phyloP scores from a whole-genome alignment of 2,329 filamentous ascomycete species.

The Coleophoma crateriformis region DNA sequence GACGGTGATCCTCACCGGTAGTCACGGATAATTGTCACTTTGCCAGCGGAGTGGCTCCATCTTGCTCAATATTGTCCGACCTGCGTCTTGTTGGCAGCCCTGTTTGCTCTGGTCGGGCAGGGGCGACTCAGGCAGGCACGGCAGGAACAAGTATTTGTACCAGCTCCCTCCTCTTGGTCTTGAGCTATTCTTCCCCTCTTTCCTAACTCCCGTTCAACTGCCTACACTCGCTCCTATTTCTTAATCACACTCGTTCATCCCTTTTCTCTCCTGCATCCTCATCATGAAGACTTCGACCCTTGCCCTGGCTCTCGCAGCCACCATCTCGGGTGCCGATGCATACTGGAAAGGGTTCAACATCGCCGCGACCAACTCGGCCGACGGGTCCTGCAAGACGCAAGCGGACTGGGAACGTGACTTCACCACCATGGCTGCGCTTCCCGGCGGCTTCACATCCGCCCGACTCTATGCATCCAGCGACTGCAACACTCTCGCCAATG shows the following conservation, averaged over 20 bases:
- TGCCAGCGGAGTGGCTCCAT: too few relatives aligned
- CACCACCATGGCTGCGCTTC: conserved; percentile 36
- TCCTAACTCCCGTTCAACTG: neutral
- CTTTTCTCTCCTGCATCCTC: neutral
- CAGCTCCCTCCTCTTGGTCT: too few relatives aligned
- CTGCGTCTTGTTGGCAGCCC: neutral
- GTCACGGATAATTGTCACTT: neutral
- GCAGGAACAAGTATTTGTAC: too few relatives aligned
- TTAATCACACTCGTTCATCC: neutral
- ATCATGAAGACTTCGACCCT: conserved; percentile 18
- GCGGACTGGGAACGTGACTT: conserved; percentile 64
- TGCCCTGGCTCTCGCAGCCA: conserved; percentile 26
- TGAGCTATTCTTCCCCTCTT: neutral
- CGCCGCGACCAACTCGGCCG: conserved; percentile 30
- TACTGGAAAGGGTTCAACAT: conserved; percentile 38
- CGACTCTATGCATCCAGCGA: conserved; percentile 56
- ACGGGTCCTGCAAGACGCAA: conserved; percentile 61
- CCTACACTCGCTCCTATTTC: neutral
- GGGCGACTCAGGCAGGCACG: neutral
- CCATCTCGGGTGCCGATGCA: conserved; percentile 22
- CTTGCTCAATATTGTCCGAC: neutral
- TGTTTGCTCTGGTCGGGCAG: too few relatives aligned
- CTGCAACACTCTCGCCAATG: conserved; percentile 38
- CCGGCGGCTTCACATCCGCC: conserved; percentile 51
- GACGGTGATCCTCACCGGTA: neutral